Percentiles rank a stretch among this genome's conserved stretches.
Evolutionary conservation across 2,329 filamentous ascomycete species (phyloP).

Genomic region (Sarocladium strictum): DNA sequence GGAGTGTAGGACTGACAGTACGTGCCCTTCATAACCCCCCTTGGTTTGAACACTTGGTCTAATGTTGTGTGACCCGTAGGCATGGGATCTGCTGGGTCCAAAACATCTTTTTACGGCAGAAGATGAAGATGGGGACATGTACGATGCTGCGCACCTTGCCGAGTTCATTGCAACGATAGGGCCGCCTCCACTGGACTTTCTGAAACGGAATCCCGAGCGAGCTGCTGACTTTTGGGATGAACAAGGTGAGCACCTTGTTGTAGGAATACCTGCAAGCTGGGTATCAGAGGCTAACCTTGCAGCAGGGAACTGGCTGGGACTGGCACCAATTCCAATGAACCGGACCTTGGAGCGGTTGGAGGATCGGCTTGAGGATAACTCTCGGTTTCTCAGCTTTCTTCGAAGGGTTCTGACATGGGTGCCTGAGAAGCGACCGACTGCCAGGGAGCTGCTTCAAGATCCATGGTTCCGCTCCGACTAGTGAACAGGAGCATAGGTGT

Average conservation of each 20-base stretch:
- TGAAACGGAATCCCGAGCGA: neutral
- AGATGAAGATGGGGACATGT: neutral
- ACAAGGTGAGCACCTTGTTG: neutral
- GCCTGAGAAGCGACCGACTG: conserved; percentile 4
- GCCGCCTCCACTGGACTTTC: neutral
- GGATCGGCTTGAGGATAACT: neutral
- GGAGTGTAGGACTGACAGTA: conserved; percentile 5
- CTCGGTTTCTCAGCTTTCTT: neutral
- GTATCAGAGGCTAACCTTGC: neutral
- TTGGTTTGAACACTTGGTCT: neutral
- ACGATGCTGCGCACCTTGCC: neutral
- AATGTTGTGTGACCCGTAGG: neutral
- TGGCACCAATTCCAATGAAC: neutral
- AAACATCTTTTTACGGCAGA: neutral
- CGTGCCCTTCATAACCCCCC: neutral
- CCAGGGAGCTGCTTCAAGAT: neutral
- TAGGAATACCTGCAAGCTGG: neutral
- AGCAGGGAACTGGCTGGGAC: neutral
- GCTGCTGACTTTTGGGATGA: conserved; percentile 6
- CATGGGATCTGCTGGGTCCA: neutral
- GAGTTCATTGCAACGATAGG: conserved; percentile 2
- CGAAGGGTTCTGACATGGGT: conserved; percentile 4
- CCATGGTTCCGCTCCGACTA: neutral
- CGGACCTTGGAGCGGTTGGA: neutral
- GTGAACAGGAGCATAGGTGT: neutral